Base-by-base conservation (phyloP, 441 rosid species). In the Rhodomyrtus psidioides region DNA sequence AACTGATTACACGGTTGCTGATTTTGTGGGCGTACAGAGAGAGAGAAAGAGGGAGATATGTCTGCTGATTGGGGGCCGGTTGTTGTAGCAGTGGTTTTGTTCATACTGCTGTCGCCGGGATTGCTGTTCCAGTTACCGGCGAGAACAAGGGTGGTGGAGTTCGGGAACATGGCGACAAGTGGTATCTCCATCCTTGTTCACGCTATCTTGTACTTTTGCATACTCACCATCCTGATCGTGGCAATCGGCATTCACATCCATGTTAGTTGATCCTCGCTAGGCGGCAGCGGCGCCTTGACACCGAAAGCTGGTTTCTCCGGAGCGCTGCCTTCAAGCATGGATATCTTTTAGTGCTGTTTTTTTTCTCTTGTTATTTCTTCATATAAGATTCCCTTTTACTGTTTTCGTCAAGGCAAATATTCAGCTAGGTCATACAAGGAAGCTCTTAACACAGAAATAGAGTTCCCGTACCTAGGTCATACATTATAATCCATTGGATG, bases 111-210 rank as follows among this genome's bases (percentile, higher is more conserved):
- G 56, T 97, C 98, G 28, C 98, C 99, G 26, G 98, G 99, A 16
- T 89, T 96, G 74, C 85, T 96, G 84, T 94, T 95, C 90, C 99
- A 97, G 92, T 53, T 96, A 83, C 99, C 98, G 0, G 94, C 96
- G 16, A 96, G 92, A 60, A 84, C 88, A 4, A 91, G 99, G 56
- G 94, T 95, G 46, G 89, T 96, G 15, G 99, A 97, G 87, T 97
- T 97, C 42, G 98, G 98, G n/a, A 97, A 96, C 94, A 94, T 96
- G 98, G 86, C 83, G 53, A 97, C 98, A 3, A 96, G 99, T 84
- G 98, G 98, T 86, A 95, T 96, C 34, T 91, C 99, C 4, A 95
- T 97, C 55, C 91, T 97, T 79, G 86, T 95, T 86, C 99, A 97
- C 58, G 99, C 99, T 16, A 60, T 97, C 49, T 91, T 95, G 60